These are phyloP conservation scores for Coprinopsis strossmayeri DNA, from an alignment of 768 basidiomycete species.

Conservation along the genomic window DNA sequence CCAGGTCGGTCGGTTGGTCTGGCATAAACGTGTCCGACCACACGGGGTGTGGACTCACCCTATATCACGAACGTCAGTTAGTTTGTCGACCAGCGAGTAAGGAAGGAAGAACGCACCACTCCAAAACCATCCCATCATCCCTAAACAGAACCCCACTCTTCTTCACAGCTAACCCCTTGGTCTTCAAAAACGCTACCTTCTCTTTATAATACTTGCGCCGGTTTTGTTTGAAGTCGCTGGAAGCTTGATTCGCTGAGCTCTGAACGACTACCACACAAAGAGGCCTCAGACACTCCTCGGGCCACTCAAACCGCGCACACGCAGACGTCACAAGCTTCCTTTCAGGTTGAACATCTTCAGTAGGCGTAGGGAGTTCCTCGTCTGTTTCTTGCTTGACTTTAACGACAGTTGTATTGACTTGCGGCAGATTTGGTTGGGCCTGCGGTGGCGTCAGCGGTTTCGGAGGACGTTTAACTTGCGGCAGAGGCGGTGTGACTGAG, in stretches of 20 bases:
- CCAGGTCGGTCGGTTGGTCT: neutral
- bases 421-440: too few relatives aligned
- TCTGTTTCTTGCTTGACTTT: neutral
- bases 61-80: neutral
- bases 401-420: too few relatives aligned
- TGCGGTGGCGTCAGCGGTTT: too few relatives aligned
- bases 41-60: neutral
- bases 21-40: constrained; percentile 1
- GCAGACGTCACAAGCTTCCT: neutral
- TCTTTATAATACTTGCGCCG: neutral
- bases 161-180: neutral
- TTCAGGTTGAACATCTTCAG: neutral
- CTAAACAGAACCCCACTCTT: neutral
- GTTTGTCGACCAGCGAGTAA: neutral
- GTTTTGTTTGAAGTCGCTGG: neutral
- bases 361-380: neutral
- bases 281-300: neutral
- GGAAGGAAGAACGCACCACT: neutral
- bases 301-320: neutral
- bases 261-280: neutral
- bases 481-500: too few relatives aligned
- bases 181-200: neutral
- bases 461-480: too few relatives aligned
- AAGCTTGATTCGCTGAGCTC: neutral
- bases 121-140: constrained; percentile 5